phyloP scores from a whole-genome alignment of 768 basidiomycete genomes.

The Phylloporus arenicola region DNA sequence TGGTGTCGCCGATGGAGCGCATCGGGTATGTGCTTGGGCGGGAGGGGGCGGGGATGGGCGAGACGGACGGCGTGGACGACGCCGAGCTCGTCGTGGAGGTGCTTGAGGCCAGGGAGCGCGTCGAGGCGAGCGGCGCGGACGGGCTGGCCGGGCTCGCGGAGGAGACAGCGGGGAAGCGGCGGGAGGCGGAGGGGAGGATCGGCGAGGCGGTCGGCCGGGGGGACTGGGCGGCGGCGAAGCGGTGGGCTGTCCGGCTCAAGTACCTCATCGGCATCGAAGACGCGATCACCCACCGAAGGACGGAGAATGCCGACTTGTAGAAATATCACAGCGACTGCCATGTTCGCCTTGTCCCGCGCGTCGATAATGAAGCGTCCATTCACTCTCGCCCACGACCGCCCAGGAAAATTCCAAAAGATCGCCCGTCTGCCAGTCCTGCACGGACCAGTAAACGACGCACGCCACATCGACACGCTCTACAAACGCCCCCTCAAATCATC shows the following conservation, averaged over 20 bases:
- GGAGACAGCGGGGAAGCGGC: conserved; percentile 57
- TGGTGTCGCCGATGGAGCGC: conserved; percentile 67
- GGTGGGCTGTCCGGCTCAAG: conserved; percentile 59
- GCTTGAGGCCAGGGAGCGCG: conserved; percentile 71
- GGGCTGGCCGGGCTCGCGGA: conserved; percentile 48
- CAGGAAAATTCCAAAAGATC: conserved; percentile 14
- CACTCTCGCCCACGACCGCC: conserved; percentile 3
- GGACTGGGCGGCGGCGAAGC: conserved; percentile 55
- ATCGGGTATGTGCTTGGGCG: conserved; percentile 75
- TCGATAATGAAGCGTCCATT: conserved; percentile 13
- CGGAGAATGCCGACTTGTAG: conserved; percentile 21
- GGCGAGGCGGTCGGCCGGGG: conserved; percentile 43
- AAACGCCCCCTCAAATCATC: conserved; percentile 22
- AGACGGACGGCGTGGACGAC: conserved; percentile 71
- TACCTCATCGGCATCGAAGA: conserved; percentile 65
- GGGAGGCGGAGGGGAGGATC: conserved; percentile 41
- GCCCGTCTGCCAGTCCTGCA: not conserved
- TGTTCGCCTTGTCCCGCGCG: not conserved
- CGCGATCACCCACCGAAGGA: conserved; percentile 10
- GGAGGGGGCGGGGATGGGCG: conserved; percentile 54
- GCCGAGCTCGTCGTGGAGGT: conserved; percentile 66
- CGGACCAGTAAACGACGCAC: conserved; percentile 35
- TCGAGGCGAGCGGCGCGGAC: conserved; percentile 53
- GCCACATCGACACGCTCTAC: conserved; percentile 26
- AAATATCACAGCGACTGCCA: not conserved